Percentiles rank a stretch among this genome's conserved stretches.
These are phyloP conservation scores for Thermochaetoides thermophila DNA, from an alignment of 495 filamentous ascomycete species.

Conservation along the genomic window DNA sequence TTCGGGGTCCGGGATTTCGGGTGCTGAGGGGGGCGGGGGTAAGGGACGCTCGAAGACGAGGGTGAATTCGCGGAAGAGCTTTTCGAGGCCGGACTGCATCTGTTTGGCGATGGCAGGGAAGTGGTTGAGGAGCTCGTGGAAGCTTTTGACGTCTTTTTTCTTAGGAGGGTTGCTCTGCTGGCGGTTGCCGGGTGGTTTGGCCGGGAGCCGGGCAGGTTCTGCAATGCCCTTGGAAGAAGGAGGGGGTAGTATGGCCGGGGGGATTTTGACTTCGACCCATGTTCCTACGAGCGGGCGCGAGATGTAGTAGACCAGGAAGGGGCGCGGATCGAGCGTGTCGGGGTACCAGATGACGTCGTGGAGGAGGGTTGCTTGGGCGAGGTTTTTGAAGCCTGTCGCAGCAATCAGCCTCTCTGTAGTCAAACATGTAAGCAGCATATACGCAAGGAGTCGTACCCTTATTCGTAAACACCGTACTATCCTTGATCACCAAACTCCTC, in stretches of 20 bases:
- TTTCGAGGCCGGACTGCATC: slow-evolving; percentile 86
- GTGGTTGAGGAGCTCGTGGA: slow-evolving; percentile 77
- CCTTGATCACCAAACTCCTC: slow-evolving; percentile 85
- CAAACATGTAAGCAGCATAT: background rate
- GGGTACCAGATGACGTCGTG: slow-evolving; percentile 80
- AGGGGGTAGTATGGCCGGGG: slow-evolving; percentile 40
- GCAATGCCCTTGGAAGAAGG: no score
- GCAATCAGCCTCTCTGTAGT: slow-evolving; percentile 2
- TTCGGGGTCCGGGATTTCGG: slow-evolving; percentile 33
- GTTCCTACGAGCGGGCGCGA: slow-evolving; percentile 79
- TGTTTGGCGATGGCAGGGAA: slow-evolving; percentile 96
- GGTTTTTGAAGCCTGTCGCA: slow-evolving; percentile 66
- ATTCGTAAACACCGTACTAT: slow-evolving; percentile 85
- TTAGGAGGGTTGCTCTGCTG: slow-evolving; percentile 26
- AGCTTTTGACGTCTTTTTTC: slow-evolving; percentile 82
- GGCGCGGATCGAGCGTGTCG: slow-evolving; percentile 62
- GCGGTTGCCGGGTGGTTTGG: slow-evolving; percentile 19
- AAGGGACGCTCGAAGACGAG: slow-evolving; percentile 71
- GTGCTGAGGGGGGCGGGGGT: slow-evolving; percentile 57
- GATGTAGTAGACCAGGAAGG: slow-evolving; percentile 96
- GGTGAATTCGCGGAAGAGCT: slow-evolving; percentile 79
- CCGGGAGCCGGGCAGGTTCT: slow-evolving; percentile 17
- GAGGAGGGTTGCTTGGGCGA: slow-evolving; percentile 81
- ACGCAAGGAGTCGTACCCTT: slow-evolving; percentile 57
- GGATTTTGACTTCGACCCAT: slow-evolving; percentile 57